A percentile compares a stretch with the other conserved stretches of the same genome.
These are phyloP conservation scores for Beauveria varroae DNA, from an alignment of 2,329 filamentous ascomycete species.

Conservation along the genomic window DNA sequence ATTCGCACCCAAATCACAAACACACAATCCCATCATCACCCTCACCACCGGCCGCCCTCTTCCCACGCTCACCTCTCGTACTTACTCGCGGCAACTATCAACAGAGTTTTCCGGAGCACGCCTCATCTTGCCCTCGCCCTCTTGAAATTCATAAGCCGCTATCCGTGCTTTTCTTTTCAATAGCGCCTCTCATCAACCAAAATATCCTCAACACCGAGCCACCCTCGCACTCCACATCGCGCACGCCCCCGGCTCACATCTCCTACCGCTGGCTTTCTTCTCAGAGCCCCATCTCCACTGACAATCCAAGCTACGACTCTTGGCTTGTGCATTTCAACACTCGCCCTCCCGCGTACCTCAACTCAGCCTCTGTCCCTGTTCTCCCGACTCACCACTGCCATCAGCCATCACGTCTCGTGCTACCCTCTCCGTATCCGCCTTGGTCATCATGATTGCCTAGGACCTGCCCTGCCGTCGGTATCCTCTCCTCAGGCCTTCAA, in stretches of 20 bases:
- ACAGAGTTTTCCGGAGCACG: too few relatives aligned
- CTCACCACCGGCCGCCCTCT: too few relatives aligned
- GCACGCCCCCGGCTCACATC: background rate
- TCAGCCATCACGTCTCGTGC: background rate
- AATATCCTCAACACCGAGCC: background rate
- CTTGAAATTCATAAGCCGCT: background rate
- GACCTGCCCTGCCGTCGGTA: background rate
- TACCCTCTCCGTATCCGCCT: background rate
- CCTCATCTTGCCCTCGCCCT: background rate
- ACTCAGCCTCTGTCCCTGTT: background rate
- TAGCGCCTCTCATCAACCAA: background rate
- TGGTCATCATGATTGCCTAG: constrained; percentile 6
- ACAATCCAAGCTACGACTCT: background rate
- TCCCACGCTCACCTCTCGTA: too few relatives aligned
- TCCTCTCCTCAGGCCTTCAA: background rate
- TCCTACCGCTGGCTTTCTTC: background rate
- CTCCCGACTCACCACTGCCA: background rate
- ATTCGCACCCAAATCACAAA: too few relatives aligned
- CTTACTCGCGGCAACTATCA: too few relatives aligned
- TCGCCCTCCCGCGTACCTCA: background rate
- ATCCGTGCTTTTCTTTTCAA: background rate
- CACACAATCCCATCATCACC: too few relatives aligned
- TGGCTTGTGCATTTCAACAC: constrained; percentile 8
- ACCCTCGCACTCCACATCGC: background rate
- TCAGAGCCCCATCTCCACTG: constrained; percentile 5